phyloP scores from a whole-genome alignment of 352 stramenopile species.

The Blastocystis sp. region DNA sequence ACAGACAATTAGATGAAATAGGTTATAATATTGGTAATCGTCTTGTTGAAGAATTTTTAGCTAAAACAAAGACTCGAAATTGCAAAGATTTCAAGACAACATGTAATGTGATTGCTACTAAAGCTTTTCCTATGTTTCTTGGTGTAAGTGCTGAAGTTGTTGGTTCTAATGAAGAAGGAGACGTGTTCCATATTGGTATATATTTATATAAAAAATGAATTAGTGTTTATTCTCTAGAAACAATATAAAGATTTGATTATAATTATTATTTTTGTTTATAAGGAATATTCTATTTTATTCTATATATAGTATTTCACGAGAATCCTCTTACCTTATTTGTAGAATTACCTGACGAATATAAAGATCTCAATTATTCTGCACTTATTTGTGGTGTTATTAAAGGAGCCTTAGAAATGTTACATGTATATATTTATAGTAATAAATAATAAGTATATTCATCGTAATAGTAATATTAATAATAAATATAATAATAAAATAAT shows the following conservation, averaged over 20 bases:
- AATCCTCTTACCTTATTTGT: conserved; percentile 1
- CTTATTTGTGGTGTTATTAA: conserved; percentile 79
- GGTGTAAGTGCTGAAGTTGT: conserved; percentile 71
- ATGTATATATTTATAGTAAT: conserved; percentile 41
- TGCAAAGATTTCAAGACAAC: conserved; percentile 63
- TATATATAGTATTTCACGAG: conserved; percentile 47
- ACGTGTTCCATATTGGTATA: too few species aligned
- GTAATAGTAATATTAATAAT: too few species aligned
- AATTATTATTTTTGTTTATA: conserved; percentile 67
- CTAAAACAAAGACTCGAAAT: conserved; percentile 52
- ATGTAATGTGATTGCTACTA: conserved; percentile 74
- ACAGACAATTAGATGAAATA: conserved; percentile 67
- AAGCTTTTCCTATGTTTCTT: conserved; percentile 91
- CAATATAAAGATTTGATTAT: too few species aligned
- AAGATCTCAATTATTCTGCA: conserved; percentile 75
- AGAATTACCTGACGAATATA: conserved; percentile 37
- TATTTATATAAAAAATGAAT: conserved; percentile 17
- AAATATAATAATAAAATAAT: too few species aligned
- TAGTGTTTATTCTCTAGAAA: conserved; percentile 79
- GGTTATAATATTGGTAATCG: conserved; percentile 80
- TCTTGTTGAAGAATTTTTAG: conserved; percentile 86
- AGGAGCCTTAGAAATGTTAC: conserved; percentile 78
- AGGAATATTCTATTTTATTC: conserved; percentile 58
- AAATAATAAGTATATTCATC: too few species aligned
- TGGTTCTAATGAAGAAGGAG: conserved; percentile 65